Base-by-base conservation (phyloP, 805 yeast species). In the Brettanomyces custersianus region DNA sequence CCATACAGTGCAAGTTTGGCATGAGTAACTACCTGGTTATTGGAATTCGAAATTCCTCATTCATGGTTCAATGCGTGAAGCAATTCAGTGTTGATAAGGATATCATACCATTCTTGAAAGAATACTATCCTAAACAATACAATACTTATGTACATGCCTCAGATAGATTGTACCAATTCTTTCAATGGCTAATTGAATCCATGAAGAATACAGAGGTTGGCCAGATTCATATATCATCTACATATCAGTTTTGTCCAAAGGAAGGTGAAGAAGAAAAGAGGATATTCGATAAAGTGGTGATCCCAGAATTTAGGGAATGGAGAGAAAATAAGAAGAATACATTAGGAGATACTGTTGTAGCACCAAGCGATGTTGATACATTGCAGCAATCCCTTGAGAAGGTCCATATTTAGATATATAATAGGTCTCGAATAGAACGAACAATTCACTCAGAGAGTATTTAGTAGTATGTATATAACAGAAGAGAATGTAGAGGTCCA, bases 251-350 rank as follows among this genome's bases (percentile, higher is more conserved):
- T 5, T 8, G 6, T 6, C 15, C 23, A 20, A 8, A 16, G 16
- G 20, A 17, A 12, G 27, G 9, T 5, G 35, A 15, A 6, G 28
- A 20, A 6, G 16, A n/a, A 7, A 20, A 16, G 10, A 11, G 12
- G 10, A 20, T 22, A 15, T 20, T 13, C 13, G 24, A 16, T 13
- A 32, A n/a, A 5, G 35, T 22, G n/a, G n/a, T 32, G 19, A 23
- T 32, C 5, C 12, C 10, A 5, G 29, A 21, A 29, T 32, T 32
- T 22, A 22, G 5, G 15, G 6, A 20, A 10, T 32, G 35, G 35
- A 22, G 35, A 16, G 35, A 32, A 23, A 6, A 15, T n/a, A 32
- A 23, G 29, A 17, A 23, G 17, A 15, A 32, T n/a, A 7, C 31
- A 8, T 18, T 29, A 20, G 20, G n/a, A n/a, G n/a, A n/a, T n/a